Conservation (phyloP, 345 rosid species). For the Brassica rapa region DNA sequence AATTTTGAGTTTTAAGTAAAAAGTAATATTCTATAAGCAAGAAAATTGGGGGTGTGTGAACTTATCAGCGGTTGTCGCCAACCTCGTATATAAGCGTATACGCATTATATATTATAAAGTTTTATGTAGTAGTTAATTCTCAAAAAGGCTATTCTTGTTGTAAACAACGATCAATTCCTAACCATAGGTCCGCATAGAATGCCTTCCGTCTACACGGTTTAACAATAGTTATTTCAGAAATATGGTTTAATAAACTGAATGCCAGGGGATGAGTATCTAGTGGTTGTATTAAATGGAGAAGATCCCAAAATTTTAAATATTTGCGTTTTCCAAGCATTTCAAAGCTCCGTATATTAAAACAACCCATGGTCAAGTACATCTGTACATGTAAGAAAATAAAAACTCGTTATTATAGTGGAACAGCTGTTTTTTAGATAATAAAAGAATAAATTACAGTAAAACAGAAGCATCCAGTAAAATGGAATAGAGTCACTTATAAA, state of each 20-base stretch:
- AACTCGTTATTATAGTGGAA: background rate
- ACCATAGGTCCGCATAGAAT: background rate
- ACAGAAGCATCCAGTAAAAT: conserved; percentile 14
- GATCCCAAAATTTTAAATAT: conserved; percentile 1
- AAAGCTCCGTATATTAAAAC: background rate
- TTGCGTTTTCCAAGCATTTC: background rate
- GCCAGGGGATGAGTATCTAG: background rate
- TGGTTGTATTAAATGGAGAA: background rate
- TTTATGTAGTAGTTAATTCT: background rate
- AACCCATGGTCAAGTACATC: conserved; percentile 14
- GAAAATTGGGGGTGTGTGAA: background rate
- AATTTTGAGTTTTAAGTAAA: no score
- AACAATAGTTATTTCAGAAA: background rate
- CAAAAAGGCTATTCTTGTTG: background rate
- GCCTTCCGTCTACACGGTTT: background rate
- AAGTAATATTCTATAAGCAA: background rate
- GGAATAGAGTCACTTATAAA: conserved; percentile 39
- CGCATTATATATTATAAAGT: background rate
- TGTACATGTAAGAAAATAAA: background rate
- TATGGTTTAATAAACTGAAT: background rate
- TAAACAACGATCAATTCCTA: background rate
- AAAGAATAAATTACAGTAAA: conserved; percentile 29
- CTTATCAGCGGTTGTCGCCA: background rate
- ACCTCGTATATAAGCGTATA: background rate
- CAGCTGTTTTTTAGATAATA: conserved; percentile 3